Conservation (phyloP, 495 filamentous ascomycete genomes). For the Copromyces sp. region DNA sequence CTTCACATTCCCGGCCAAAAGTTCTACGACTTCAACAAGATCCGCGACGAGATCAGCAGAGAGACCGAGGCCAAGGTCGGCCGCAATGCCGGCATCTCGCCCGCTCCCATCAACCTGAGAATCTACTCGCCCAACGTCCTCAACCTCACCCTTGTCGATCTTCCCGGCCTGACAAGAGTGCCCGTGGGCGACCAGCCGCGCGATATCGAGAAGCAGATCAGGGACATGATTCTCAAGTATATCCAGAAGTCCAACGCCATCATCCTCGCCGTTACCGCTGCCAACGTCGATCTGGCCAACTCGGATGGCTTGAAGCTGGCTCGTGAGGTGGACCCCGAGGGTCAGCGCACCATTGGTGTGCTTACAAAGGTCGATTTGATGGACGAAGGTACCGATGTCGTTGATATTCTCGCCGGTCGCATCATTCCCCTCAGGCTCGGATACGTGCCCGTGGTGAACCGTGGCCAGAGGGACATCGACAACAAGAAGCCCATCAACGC, state of each 20-base stretch:
- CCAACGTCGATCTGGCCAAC: conserved; percentile 97
- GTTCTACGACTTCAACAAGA: conserved; percentile 98
- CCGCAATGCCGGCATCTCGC: conserved; percentile 90
- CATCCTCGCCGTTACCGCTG: conserved; percentile 90
- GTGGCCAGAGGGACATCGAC: conserved; percentile 98
- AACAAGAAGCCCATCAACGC: conserved; percentile 89
- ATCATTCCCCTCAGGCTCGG: conserved; percentile 93
- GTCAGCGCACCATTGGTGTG: conserved; percentile 96
- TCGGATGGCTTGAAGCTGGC: conserved; percentile 96
- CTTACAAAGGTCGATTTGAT: conserved; percentile 98
- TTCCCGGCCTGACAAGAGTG: conserved; percentile 95
- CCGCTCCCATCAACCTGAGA: conserved; percentile 89
- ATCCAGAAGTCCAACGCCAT: conserved; percentile 98
- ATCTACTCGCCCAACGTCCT: conserved; percentile 98
- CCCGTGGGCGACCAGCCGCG: conserved; percentile 97
- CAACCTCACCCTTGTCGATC: conserved; percentile 92
- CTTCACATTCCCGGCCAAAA: conserved; percentile 97
- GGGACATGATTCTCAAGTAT: conserved; percentile 97
- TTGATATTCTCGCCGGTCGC: conserved; percentile 96
- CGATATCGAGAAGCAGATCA: conserved; percentile 96
- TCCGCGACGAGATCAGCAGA: conserved; percentile 92
- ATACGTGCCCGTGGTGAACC: conserved; percentile 97
- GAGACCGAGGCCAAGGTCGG: conserved; percentile 97
- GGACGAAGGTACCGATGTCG: conserved; percentile 98
- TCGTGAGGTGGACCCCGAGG: conserved; percentile 94